phyloP scores from a whole-genome alignment of 2,329 filamentous ascomycete species.

The Tolypocladium cylindrosporum region DNA sequence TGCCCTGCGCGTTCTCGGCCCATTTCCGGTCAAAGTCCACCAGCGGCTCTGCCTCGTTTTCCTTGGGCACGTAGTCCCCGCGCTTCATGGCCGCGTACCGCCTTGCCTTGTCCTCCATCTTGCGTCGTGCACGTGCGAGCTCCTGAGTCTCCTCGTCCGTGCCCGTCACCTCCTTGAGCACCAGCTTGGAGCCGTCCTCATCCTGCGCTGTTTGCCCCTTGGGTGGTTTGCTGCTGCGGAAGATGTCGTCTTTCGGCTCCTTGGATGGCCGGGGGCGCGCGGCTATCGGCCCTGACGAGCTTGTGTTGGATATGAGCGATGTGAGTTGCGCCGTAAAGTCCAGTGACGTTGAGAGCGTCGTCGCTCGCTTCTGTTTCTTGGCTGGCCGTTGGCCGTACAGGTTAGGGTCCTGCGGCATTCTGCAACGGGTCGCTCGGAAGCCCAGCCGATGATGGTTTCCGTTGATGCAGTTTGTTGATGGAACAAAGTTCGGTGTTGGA shows the following conservation, averaged over 20 bases:
- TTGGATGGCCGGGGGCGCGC: constrained; percentile 35
- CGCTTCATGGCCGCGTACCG: constrained; percentile 85
- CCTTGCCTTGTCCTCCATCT: constrained; percentile 83
- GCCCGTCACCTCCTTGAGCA: constrained; percentile 41
- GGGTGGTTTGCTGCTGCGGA: constrained; percentile 15
- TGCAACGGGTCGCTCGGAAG: neutral
- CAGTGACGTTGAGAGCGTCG: constrained; percentile 62
- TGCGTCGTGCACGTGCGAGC: constrained; percentile 61
- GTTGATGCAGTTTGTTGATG: neutral
- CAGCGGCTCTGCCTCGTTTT: constrained; percentile 55
- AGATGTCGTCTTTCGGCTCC: constrained; percentile 37
- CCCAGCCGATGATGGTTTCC: neutral
- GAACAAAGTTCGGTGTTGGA: neutral
- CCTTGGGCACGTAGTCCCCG: constrained; percentile 66
- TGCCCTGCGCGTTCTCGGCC: constrained; percentile 56
- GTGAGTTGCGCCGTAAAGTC: constrained; percentile 85
- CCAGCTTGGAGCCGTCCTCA: constrained; percentile 42
- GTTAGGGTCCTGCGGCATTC: constrained; percentile 54
- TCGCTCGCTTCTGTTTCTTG: constrained; percentile 60
- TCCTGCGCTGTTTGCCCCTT: constrained; percentile 16
- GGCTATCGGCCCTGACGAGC: constrained; percentile 30
- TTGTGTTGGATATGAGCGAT: constrained; percentile 57
- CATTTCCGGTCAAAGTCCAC: constrained; percentile 97
- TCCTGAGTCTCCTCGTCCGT: constrained; percentile 56
- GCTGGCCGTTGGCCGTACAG: constrained; percentile 68